Conservation (phyloP, 2,329 filamentous ascomycete species). For the Ceratocystis lukuohia region DNA sequence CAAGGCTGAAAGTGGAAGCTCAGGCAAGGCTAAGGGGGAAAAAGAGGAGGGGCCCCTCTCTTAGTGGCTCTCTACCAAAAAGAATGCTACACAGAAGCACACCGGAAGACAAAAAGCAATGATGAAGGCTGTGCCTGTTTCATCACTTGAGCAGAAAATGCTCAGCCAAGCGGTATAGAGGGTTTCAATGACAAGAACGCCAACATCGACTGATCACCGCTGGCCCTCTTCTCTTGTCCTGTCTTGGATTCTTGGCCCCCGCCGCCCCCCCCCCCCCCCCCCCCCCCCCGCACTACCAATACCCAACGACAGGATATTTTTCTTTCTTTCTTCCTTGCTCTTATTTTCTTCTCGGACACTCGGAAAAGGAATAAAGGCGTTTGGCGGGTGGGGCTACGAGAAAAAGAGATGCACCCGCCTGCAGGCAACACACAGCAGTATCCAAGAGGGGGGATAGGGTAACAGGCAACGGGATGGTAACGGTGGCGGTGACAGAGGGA, state of each 20-base stretch:
- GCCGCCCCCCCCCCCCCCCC: too few relatives aligned
- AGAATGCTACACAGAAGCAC: neutral
- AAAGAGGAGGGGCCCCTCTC: neutral
- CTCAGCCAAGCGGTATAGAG: neutral
- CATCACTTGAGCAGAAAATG: neutral
- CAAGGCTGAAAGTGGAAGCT: neutral
- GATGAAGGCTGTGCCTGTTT: constrained; percentile 11
- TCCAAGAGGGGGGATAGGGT: neutral
- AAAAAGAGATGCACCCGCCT: neutral
- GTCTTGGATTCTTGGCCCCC: too few relatives aligned
- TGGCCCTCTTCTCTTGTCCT: neutral
- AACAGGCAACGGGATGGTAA: neutral
- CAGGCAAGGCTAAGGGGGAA: neutral
- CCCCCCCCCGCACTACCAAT: too few relatives aligned
- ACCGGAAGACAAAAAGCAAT: neutral
- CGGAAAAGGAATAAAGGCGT: neutral
- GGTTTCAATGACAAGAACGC: neutral
- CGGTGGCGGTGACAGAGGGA: neutral
- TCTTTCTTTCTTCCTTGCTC: neutral
- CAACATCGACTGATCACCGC: neutral
- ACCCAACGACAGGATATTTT: neutral
- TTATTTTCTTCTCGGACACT: neutral
- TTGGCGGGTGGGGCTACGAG: neutral
- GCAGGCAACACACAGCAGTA: too few relatives aligned
- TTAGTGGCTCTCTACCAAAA: neutral